Evolutionary conservation across 2,329 filamentous ascomycete genomes (phyloP).

Genomic region (Aureobasidium sp.): DNA sequence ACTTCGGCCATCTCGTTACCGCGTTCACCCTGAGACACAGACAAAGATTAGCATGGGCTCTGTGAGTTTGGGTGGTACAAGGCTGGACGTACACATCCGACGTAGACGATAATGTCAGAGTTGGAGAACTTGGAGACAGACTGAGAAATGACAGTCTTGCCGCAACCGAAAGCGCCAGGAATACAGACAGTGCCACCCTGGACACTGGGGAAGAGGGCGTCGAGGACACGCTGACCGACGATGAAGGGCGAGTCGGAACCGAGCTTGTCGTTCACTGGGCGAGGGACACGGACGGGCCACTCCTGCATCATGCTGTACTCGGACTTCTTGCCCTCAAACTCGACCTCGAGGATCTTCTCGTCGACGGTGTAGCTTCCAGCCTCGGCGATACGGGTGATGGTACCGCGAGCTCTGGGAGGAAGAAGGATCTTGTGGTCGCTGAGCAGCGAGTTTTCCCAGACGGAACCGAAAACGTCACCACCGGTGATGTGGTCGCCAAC

Average conservation of each 20-base stretch:
- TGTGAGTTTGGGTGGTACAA: conserved; percentile 17
- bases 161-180: conserved; percentile 94
- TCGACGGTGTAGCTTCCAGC: conserved; percentile 92
- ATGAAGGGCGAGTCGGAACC: conserved; percentile 85
- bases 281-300: conserved; percentile 94
- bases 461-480: conserved; percentile 89
- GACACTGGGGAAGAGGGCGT: conserved; percentile 91
- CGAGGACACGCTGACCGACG: conserved; percentile 92
- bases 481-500: conserved; percentile 95
- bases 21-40: conserved; percentile 60
- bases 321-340: conserved; percentile 93
- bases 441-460: conserved; percentile 93
- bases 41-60: not conserved
- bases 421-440: conserved; percentile 88
- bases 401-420: conserved; percentile 81
- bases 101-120: conserved; percentile 97
- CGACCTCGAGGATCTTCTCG: conserved; percentile 88
- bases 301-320: conserved; percentile 97
- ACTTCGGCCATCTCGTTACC: conserved; percentile 99
- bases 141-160: conserved; percentile 98
- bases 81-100: conserved; percentile 53
- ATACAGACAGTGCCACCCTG: conserved; percentile 97
- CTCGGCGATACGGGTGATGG: conserved; percentile 80
- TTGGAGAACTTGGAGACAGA: conserved; percentile 99
- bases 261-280: conserved; percentile 86